Evolutionary conservation across 176 grass and related monocot species (phyloP).

Genomic region (Saccharum officinarum): DNA sequence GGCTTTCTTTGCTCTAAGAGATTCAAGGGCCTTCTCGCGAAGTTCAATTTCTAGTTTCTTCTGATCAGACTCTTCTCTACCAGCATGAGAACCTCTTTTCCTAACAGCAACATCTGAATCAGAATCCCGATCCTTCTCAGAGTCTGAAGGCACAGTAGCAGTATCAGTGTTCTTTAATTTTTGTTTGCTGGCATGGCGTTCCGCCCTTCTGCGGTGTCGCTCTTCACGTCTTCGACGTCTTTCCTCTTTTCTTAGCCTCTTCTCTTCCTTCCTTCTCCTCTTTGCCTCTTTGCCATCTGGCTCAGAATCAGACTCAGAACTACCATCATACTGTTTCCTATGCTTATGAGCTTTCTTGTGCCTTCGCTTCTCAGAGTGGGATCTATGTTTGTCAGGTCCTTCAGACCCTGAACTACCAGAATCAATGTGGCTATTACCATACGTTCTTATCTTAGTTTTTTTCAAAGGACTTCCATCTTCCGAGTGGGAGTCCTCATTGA

Average conservation of each 20-base stretch:
- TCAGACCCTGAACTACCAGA: conserved; percentile 57
- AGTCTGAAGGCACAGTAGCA: conserved; percentile 46
- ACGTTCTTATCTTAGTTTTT: conserved; percentile 42
- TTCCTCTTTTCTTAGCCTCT: conserved; percentile 79
- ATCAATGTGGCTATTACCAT: conserved; percentile 28
- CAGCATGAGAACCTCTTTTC: conserved; percentile 42
- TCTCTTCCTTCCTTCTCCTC: conserved; percentile 76
- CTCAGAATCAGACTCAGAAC: conserved; percentile 59
- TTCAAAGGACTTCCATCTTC: conserved; percentile 50
- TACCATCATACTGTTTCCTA: conserved; percentile 60
- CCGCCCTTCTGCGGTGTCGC: conserved; percentile 57
- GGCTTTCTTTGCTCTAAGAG: conserved; percentile 77
- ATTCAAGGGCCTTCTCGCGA: conserved; percentile 80
- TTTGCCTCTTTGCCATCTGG: conserved; percentile 61
- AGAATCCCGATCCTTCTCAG: conserved; percentile 42
- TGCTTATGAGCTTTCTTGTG: conserved; percentile 67
- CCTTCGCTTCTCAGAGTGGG: conserved; percentile 57
- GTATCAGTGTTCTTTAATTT: conserved; percentile 43
- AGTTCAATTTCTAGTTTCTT: conserved; percentile 87
- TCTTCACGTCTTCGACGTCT: conserved; percentile 72
- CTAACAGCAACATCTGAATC: conserved; percentile 49
- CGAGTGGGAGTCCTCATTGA: conserved; percentile 26
- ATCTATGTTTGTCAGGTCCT: conserved; percentile 49
- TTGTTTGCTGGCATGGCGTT: conserved; percentile 52
- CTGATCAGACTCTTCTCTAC: conserved; percentile 55